Percentiles rank a stretch among this genome's conserved stretches.
phyloP scores from a whole-genome alignment of 2,329 filamentous ascomycete genomes.

The Aspergillus terreus region DNA sequence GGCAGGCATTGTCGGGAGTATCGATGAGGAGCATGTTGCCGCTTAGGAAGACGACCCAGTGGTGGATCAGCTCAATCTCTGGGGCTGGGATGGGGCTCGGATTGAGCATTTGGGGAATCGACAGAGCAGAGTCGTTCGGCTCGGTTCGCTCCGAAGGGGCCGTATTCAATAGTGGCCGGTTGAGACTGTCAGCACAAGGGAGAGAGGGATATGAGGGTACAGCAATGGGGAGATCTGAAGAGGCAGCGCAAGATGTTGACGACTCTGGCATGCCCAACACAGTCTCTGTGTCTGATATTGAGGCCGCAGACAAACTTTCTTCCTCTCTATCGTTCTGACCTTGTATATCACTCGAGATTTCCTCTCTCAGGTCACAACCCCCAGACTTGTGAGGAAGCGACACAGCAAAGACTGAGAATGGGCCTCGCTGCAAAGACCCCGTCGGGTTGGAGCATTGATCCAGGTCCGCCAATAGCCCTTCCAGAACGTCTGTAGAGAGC shows the following conservation, averaged over 20 bases:
- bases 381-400: not conserved
- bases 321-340: not conserved
- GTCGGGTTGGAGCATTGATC: not conserved
- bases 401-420: conserved; percentile 22
- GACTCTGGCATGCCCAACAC: too few species aligned
- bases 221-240: too few species aligned
- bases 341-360: not conserved
- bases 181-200: not conserved
- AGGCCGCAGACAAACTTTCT: too few species aligned
- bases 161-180: not conserved
- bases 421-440: conserved; percentile 8
- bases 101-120: conserved; percentile 4
- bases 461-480: not conserved
- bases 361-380: not conserved
- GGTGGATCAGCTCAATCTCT: conserved; percentile 24
- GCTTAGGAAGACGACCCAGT: conserved; percentile 28
- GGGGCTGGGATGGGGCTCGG: conserved; percentile 9
- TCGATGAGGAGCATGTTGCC: conserved; percentile 28
- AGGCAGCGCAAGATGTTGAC: too few species aligned
- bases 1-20: conserved; percentile 25
- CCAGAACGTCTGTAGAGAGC: not conserved
- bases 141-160: not conserved
- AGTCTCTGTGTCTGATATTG: too few species aligned
- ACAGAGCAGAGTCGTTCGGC: not conserved
- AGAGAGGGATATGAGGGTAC: too few species aligned